A percentile compares a stretch with the other conserved stretches of the same genome.
Evolutionary conservation across 768 basidiomycete species (phyloP).

Genomic region (Xerocomellus chrysenteron): DNA sequence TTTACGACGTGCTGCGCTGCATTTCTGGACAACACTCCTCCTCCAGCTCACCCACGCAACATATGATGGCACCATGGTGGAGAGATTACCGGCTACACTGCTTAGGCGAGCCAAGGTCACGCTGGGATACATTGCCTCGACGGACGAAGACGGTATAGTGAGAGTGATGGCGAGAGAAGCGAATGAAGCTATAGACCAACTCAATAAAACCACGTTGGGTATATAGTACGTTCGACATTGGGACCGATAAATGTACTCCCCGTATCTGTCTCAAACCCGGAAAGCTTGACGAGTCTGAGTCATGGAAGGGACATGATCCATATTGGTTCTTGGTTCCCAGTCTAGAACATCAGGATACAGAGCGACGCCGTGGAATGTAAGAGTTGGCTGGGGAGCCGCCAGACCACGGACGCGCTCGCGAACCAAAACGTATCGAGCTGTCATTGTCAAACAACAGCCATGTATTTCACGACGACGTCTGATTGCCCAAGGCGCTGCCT

Average conservation of each 20-base stretch:
- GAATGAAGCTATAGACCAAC: slow-evolving; percentile 49
- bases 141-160: slow-evolving; percentile 71
- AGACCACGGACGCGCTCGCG: slow-evolving; percentile 26
- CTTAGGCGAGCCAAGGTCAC: slow-evolving; percentile 56
- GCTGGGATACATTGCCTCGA: slow-evolving; percentile 64
- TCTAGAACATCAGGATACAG: background rate
- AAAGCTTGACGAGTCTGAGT: slow-evolving; percentile 69
- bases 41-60: slow-evolving; percentile 52
- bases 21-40: slow-evolving; percentile 73
- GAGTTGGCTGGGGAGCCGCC: slow-evolving; percentile 22
- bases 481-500: slow-evolving; percentile 53
- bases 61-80: slow-evolving; percentile 39
- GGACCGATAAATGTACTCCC: slow-evolving; percentile 41
- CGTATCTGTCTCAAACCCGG: slow-evolving; percentile 93
- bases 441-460: background rate
- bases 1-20: slow-evolving; percentile 81
- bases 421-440: slow-evolving; percentile 16
- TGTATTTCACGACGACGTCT: slow-evolving; percentile 22
- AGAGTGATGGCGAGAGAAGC: slow-evolving; percentile 77
- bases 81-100: slow-evolving; percentile 29
- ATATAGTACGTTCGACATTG: slow-evolving; percentile 4
- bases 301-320: slow-evolving; percentile 66
- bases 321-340: slow-evolving; percentile 50
- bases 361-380: slow-evolving; percentile 22
- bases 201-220: slow-evolving; percentile 47